A percentile compares a stretch with the other conserved stretches of the same genome.
phyloP scores from a whole-genome alignment of 1,284 basidiomycete genomes.

The Apiotrichum porosum region DNA sequence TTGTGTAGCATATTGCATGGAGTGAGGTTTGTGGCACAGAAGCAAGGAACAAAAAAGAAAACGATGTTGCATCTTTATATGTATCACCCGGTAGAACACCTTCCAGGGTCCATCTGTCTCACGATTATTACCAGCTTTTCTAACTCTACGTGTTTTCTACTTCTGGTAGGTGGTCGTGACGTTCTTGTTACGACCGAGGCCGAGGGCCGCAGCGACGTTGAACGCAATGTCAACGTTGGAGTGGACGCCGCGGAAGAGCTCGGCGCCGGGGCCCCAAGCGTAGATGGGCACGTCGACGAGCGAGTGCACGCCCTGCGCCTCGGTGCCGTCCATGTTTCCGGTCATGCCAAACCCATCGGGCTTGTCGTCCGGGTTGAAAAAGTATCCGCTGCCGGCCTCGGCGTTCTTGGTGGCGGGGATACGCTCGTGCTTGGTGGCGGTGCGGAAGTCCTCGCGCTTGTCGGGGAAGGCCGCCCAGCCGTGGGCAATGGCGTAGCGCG shows the following conservation, averaged over 20 bases:
- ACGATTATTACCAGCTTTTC: too few species aligned
- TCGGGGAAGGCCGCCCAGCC: slow-evolving; percentile 47
- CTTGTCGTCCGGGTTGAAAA: slow-evolving; percentile 46
- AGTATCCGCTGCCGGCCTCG: slow-evolving; percentile 27
- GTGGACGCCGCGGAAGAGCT: slow-evolving; percentile 47
- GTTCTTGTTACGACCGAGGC: slow-evolving; percentile 37
- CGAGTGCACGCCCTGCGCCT: slow-evolving; percentile 47
- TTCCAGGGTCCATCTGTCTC: too few species aligned
- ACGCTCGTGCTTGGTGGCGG: slow-evolving; percentile 38
- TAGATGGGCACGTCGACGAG: slow-evolving; percentile 48
- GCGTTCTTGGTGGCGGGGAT: slow-evolving; percentile 35
- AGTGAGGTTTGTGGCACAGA: too few species aligned
- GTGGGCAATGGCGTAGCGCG: slow-evolving; percentile 46
- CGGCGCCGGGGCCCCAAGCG: slow-evolving; percentile 46
- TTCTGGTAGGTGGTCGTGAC: slow-evolving; percentile 32
- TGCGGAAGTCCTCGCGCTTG: slow-evolving; percentile 39
- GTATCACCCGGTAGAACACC: too few species aligned
- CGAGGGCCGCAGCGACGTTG: slow-evolving; percentile 43
- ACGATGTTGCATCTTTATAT: too few species aligned
- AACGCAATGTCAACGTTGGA: slow-evolving; percentile 44
- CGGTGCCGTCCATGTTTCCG: slow-evolving; percentile 40
- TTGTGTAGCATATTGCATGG: not conserved
- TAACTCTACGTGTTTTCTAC: too few species aligned
- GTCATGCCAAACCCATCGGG: slow-evolving; percentile 43
- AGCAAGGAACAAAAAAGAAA: too few species aligned